Evolutionary conservation across 345 rosid species (phyloP), one percentile per base, ranked within the genome.

Genomic region (Moringa oleifera): DNA sequence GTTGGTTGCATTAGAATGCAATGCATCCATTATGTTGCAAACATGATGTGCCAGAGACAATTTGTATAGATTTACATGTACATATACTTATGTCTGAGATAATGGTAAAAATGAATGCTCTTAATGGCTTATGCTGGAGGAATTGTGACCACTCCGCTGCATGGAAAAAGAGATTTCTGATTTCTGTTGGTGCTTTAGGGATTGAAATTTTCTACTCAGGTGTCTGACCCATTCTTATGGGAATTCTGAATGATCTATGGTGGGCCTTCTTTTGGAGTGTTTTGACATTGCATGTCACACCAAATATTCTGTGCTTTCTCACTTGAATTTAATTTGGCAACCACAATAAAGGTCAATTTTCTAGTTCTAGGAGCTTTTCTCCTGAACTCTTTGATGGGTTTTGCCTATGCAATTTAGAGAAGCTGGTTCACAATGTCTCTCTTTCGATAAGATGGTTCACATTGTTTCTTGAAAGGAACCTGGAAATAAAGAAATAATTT

Each of bases 101-200:
- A 20, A 50, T 51, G 28, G 19, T 59, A 37, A 23, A 45, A 55
- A 18, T 23, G 22, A 59, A 59, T 23, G 20, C 21, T 49, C 17
- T 28, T n/a, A 25, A 4, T 58, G 36, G 37, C 20, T 59, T 64
- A 51, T 20, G 23, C 23, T 21, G 23, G 41, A 36, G 9, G 36
- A 50, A 47, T 20, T 33, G 50, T n/a, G n/a, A n/a, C n/a, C n/a
- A n/a, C n/a, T n/a, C n/a, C n/a, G n/a, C n/a, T n/a, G n/a, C 12
- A 62, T 28, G 53, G 57, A 47, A 57, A 57, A n/a, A n/a, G n/a
- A n/a, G n/a, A n/a, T n/a, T n/a, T n/a, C 51, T 61, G 55, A 54
- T 61, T 61, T 62, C 54, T 36, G 19, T 55, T 7, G 21, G 41
- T 24, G 24, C 20, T 18, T 2, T 66, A 52, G 50, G 25, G 22